phyloP scores from a whole-genome alignment of 2,329 filamentous ascomycete species.

The Cladobotryum protrusum region DNA sequence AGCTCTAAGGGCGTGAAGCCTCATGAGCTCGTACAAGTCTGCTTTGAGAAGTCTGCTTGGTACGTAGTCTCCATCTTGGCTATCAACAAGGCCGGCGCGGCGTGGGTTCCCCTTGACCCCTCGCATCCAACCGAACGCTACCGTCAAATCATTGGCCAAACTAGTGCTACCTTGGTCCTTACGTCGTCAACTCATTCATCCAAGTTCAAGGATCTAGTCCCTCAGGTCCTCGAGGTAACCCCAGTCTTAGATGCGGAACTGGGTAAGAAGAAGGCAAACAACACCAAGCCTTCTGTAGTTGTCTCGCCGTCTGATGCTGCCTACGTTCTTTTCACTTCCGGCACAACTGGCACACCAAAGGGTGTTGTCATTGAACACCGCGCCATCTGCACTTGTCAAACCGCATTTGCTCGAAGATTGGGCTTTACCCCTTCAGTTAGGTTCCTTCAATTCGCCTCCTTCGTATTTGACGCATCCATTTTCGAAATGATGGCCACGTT shows the following conservation, averaged over 20 bases:
- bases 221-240: background rate
- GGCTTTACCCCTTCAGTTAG: background rate
- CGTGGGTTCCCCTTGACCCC: conserved; percentile 5
- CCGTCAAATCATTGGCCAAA: conserved; percentile 3
- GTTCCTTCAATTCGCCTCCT: conserved; percentile 14
- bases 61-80: conserved; percentile 1
- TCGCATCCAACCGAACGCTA: conserved; percentile 2
- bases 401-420: background rate
- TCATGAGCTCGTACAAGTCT: conserved; percentile 1
- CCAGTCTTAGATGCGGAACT: background rate
- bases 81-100: conserved; percentile 8
- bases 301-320: background rate
- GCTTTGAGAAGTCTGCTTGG: conserved; percentile 9
- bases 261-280: too few relatives aligned
- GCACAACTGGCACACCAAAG: conserved; percentile 7
- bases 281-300: background rate
- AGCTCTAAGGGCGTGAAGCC: background rate
- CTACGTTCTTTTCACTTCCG: conserved; percentile 9
- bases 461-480: conserved; percentile 12
- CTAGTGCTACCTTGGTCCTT: too few relatives aligned
- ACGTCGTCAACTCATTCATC: background rate
- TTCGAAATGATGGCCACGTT: conserved; percentile 9
- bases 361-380: conserved; percentile 6
- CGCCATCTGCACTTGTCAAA: background rate
- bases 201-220: background rate